phyloP scores from a whole-genome alignment of 2,329 filamentous ascomycete genomes.

The Acrodontium crateriforme region DNA sequence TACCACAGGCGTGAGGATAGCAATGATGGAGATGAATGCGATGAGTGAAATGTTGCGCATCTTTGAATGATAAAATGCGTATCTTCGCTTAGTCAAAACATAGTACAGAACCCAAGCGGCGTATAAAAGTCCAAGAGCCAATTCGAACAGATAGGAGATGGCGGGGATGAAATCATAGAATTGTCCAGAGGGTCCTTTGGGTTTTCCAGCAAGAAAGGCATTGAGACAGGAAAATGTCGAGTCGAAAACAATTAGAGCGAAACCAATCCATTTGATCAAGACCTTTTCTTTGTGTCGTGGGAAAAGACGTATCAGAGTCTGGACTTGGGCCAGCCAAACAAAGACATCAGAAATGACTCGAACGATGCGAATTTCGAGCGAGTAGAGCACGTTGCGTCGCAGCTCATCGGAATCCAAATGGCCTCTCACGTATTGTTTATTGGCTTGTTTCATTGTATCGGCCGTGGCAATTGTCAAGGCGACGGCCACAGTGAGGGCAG shows the following conservation, averaged over 20 bases:
- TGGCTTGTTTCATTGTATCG: conserved; percentile 76
- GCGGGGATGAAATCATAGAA: conserved; percentile 88
- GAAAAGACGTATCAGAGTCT: conserved; percentile 89
- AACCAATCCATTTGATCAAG: conserved; percentile 97
- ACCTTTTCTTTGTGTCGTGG: conserved; percentile 95
- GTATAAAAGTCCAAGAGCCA: conserved; percentile 75
- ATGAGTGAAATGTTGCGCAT: conserved; percentile 84
- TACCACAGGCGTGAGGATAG: conserved; percentile 78
- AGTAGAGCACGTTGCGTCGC: conserved; percentile 66
- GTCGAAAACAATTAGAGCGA: conserved; percentile 81
- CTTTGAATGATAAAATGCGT: conserved; percentile 77
- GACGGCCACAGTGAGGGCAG: conserved; percentile 51
- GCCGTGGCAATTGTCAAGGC: conserved; percentile 88
- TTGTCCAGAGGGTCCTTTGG: conserved; percentile 47
- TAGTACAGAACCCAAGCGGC: conserved; percentile 93
- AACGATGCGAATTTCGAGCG: conserved; percentile 75
- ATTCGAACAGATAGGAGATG: conserved; percentile 77
- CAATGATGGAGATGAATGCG: conserved; percentile 60
- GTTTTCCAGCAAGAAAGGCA: conserved; percentile 56
- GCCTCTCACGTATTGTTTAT: conserved; percentile 65
- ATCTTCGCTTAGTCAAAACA: conserved; percentile 77
- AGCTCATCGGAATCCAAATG: conserved; percentile 66
- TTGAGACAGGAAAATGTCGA: conserved; percentile 84
- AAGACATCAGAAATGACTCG: conserved; percentile 92
- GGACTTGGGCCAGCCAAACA: conserved; percentile 91